Base-by-base conservation (phyloP, 257 asterid genomes). In the Solanum peruvianum region DNA sequence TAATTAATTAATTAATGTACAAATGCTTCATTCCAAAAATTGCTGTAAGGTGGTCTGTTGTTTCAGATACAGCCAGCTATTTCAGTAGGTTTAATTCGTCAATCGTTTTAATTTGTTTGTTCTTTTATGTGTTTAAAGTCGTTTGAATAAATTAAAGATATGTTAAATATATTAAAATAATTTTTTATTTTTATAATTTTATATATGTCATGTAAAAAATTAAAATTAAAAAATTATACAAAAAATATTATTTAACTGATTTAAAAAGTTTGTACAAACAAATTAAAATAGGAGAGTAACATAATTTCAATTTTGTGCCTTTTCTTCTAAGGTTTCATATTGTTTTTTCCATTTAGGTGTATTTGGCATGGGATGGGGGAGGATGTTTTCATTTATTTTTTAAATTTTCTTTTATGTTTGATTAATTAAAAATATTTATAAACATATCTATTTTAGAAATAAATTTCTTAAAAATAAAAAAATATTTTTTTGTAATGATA, bases 81-180 rank as follows among this genome's bases (percentile, higher is more conserved):
- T 11, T 73, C 23, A 76, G 83, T 76, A 42, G 83, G 60, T 35
- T 18, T 7, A 20, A 56, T 56, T 18, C 0, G 1, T 2, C 11
- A 1, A 1, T 56, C 5, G 11, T 1, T 20, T 56, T 20, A 20
- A 56, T 56, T 56, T 56, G 2, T 20, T 56, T 56, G 11, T 52
- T 3, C 11, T 16, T 16, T 1, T 52, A 37, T 52, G 0, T 52
- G 0, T 16, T 49, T 52, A 6, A 52, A 52, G 0, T 16, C 2
- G 2, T 52, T 52, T 52, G 4, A 52, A 56, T 56, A 56, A 56
- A 56, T 0, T 56, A 20, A 56, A 56, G 0, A 56, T 18, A 18
- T 1, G 2, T 49, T 8, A 15, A 49, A 16, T 52, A 16, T 52
- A 16, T 7, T 9, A 18, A 56, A 18, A 56, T 18, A 56, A 7